A percentile compares a stretch with the other conserved stretches of the same genome.
phyloP scores from a whole-genome alignment of 768 basidiomycete species.

The Sarcomyxa edulis region DNA sequence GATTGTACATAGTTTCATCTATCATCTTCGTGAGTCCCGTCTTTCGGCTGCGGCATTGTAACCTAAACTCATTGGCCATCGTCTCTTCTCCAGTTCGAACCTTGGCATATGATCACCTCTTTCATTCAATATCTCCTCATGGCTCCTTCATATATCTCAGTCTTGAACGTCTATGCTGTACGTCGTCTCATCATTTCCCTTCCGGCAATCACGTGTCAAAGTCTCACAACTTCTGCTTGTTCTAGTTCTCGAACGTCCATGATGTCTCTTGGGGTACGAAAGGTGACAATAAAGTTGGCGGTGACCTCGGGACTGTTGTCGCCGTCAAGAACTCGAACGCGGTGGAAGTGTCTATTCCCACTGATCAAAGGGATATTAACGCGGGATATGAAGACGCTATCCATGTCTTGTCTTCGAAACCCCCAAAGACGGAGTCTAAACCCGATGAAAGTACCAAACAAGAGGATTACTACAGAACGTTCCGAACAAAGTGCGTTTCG shows the following conservation, averaged over 20 bases:
- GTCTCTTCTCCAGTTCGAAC: constrained; percentile 72
- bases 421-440: constrained; percentile 65
- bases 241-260: constrained; percentile 82
- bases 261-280: constrained; percentile 97
- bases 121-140: constrained; percentile 91
- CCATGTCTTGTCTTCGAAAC: constrained; percentile 70
- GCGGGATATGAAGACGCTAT: constrained; percentile 90
- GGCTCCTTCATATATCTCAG: constrained; percentile 91
- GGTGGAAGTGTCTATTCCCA: constrained; percentile 83
- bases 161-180: constrained; percentile 88
- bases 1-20: constrained; percentile 80
- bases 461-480: constrained; percentile 85
- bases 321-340: constrained; percentile 65
- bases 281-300: constrained; percentile 82
- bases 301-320: constrained; percentile 81
- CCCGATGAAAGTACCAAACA: constrained; percentile 58
- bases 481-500: constrained; percentile 82
- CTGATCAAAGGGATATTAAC: constrained; percentile 84
- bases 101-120: constrained; percentile 98
- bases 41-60: neutral
- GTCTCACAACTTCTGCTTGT: neutral
- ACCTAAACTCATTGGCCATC: no score
- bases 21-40: constrained; percentile 73
- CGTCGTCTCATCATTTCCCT: constrained; percentile 12
- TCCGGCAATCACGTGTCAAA: constrained; percentile 1